A percentile compares a stretch with the other conserved stretches of the same genome.
phyloP scores from a whole-genome alignment of 2,329 filamentous ascomycete genomes.

The Apiospora arundinis region DNA sequence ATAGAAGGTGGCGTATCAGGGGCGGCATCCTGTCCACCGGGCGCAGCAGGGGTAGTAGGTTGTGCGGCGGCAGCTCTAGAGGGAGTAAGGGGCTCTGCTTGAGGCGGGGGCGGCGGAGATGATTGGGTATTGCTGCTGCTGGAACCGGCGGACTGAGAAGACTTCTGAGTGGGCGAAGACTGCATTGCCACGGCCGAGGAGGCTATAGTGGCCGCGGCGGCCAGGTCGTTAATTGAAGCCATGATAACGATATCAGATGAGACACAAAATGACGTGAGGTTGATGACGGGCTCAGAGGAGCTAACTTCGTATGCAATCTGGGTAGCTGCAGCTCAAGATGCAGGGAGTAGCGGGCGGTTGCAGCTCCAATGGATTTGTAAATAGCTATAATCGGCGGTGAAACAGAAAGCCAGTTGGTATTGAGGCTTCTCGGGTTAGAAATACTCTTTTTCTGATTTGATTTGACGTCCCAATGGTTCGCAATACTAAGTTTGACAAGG shows the following conservation, averaged over 20 bases:
- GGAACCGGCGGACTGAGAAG: constrained; percentile 27
- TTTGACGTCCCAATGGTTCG: neutral
- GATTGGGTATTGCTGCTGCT: constrained; percentile 14
- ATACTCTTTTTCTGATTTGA: neutral
- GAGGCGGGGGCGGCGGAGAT: neutral
- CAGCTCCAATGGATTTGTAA: neutral
- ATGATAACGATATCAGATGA: constrained; percentile 30
- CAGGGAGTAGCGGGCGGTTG: neutral
- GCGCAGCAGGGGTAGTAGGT: neutral
- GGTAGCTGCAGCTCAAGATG: constrained; percentile 10
- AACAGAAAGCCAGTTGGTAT: neutral
- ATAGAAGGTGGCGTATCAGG: constrained; percentile 19
- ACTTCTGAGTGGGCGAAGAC: constrained; percentile 26
- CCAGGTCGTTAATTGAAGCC: constrained; percentile 58
- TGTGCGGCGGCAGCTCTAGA: neutral
- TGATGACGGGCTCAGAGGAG: neutral
- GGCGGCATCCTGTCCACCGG: neutral
- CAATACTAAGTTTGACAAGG: neutral
- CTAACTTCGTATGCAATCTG: constrained; percentile 8
- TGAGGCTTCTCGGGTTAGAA: too few relatives aligned
- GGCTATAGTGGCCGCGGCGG: constrained; percentile 53
- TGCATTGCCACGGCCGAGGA: constrained; percentile 43
- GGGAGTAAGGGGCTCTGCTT: neutral
- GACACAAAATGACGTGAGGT: neutral
- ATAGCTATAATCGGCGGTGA: neutral